These are phyloP conservation scores for Dichotomopilus funicola DNA, from an alignment of 2,329 filamentous ascomycete species.

Conservation along the genomic window DNA sequence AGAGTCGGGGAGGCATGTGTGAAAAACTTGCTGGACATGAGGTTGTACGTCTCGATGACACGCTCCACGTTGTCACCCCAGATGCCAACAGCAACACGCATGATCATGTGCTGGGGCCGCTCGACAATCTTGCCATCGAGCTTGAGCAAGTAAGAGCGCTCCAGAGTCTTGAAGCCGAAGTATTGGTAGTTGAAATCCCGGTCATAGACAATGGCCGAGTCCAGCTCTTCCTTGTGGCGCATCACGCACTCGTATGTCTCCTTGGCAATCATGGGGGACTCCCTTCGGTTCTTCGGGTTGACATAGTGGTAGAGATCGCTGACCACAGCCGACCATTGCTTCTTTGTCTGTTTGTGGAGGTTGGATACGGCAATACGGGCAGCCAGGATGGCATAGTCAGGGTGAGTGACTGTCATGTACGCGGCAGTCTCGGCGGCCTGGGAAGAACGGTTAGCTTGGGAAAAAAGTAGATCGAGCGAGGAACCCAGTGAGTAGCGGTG, in stretches of 20 bases:
- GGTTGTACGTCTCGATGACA: constrained; percentile 94
- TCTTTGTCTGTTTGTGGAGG: constrained; percentile 99
- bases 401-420: constrained; percentile 99
- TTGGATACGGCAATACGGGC: constrained; percentile 98
- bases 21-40: constrained; percentile 98
- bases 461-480: neutral
- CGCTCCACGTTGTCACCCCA: constrained; percentile 93
- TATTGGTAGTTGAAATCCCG: constrained; percentile 99
- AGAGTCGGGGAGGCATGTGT: constrained; percentile 96
- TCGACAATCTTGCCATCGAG: constrained; percentile 95
- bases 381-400: constrained; percentile 96
- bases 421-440: constrained; percentile 97
- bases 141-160: constrained; percentile 94
- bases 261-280: constrained; percentile 91
- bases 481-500: too few species aligned
- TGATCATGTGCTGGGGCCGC: constrained; percentile 98
- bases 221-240: constrained; percentile 93
- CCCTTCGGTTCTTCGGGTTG: constrained; percentile 81
- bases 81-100: constrained; percentile 96
- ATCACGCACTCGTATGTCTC: constrained; percentile 88
- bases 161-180: constrained; percentile 98
- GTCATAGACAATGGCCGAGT: constrained; percentile 98
- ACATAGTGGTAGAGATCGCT: constrained; percentile 91
- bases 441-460: constrained; percentile 8
- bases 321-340: constrained; percentile 96